phyloP scores from a whole-genome alignment of 2,329 filamentous ascomycete species.

The Laburnicola sp. region DNA sequence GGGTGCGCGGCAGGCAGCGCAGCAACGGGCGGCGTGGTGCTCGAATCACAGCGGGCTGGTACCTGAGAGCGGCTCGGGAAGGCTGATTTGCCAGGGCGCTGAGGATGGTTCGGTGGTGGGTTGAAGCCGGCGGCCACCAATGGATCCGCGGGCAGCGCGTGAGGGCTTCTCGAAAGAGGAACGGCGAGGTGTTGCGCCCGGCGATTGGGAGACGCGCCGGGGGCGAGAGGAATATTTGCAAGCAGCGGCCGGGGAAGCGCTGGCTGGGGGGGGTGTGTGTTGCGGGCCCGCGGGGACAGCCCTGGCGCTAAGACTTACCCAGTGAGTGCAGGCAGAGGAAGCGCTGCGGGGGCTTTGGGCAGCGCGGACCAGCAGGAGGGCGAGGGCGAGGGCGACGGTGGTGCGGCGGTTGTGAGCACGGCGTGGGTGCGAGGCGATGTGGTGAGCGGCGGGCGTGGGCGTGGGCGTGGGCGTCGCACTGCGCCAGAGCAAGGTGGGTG shows the following conservation, averaged over 20 bases:
- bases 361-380: slow-evolving; percentile 2
- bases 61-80: slow-evolving; percentile 29
- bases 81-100: slow-evolving; percentile 19
- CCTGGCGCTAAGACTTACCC: slow-evolving; percentile 45
- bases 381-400: slow-evolving; percentile 2
- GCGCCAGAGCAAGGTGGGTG: not conserved
- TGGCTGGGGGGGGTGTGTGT: slow-evolving; percentile 33
- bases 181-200: slow-evolving; percentile 16
- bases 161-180: slow-evolving; percentile 28
- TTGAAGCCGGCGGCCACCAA: slow-evolving; percentile 28
- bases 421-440: slow-evolving; percentile 2
- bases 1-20: slow-evolving; percentile 23
- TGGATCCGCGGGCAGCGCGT: slow-evolving; percentile 30
- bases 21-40: slow-evolving; percentile 26
- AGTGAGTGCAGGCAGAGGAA: slow-evolving; percentile 34
- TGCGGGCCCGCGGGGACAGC: slow-evolving; percentile 32
- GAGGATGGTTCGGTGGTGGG: slow-evolving; percentile 29
- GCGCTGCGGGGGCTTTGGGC: slow-evolving; percentile 7
- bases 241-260: slow-evolving; percentile 41
- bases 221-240: slow-evolving; percentile 29
- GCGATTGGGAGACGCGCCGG: slow-evolving; percentile 28
- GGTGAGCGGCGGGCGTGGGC: slow-evolving; percentile 4
- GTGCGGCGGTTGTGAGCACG: slow-evolving; percentile 8
- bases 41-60: slow-evolving; percentile 29
- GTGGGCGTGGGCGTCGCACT: slow-evolving; percentile 11